Base-by-base conservation (phyloP, 2,329 filamentous ascomycete species). In the Alternaria brassicicola region DNA sequence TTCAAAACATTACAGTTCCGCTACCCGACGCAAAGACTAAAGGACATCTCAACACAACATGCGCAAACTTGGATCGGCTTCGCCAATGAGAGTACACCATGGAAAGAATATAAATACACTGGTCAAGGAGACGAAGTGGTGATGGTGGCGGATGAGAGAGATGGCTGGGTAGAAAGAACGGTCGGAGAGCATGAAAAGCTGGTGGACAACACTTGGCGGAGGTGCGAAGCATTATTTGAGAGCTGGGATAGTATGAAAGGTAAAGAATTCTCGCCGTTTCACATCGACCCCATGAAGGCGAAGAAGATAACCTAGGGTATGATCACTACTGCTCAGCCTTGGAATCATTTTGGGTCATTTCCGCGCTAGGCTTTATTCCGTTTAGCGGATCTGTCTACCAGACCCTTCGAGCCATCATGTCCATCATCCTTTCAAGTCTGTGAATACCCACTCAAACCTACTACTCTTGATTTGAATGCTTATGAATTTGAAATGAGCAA, bases 1-100 rank as follows among this genome's bases (percentile, higher is more conserved):
- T 75, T 73, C 61, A 54, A 62, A 13, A 64, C 64, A 2, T 62
- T 56, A 31, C 67, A 68, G 25, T 69, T 70, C 55, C 46, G 65
- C 9, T 62, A 63, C 36, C 62, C 64, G 1, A 43, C 36, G 1
- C 55, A 65, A 35, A 53, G 48, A 25, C 54, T 71, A 5, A 66
- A 67, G 31, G 46, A 62, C 1, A 60, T 67, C 3, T 71, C 70
- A 3, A 64, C 59, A 12, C 52, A 51, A 10, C 68, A 71, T 43
- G 69, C 69, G 13, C 60, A 52, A 30, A 33, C 65, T 4, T 70
- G 71, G 65, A 60, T 68, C 19, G 19, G 31, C 1, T 71, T 74
- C 52, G 63, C 65, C 2, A 66, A 63, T 35, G 70, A 66, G 1
- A 55, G 61, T 13, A 38, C 35, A 7, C 68, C 68, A 1, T 71